Base-by-base conservation (phyloP, 164 flowering plant species). In the Protea cynaroides region DNA sequence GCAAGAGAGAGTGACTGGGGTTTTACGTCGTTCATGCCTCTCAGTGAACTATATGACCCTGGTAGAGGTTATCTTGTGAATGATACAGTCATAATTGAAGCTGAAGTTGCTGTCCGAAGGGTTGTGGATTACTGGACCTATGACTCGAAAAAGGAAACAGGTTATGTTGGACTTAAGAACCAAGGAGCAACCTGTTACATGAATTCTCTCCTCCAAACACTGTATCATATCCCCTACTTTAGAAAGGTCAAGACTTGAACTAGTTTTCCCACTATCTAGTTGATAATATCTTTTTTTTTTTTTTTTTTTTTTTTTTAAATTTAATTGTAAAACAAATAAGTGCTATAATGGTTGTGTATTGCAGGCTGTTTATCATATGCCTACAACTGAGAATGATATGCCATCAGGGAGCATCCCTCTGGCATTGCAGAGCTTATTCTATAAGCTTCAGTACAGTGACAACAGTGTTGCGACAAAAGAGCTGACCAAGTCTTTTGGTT, bases 1-100 rank as follows among this genome's bases (percentile, higher is more conserved):
- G 79, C 82, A 21, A 73, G 84, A 25, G 93, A 85, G 67, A 80
- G 88, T 78, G 89, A 87, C 73, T 89, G 89, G 93, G 92, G 96
- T 63, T 89, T 89, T 71, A 84, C 89, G 46, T 78, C 85, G 0
- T 89, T 89, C 69, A 87, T 89, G 89, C 86, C 90, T 69, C 88
- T 87, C 51, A 63, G 83, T 63, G 90, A 85, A 23, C 72, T 89
- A 1, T 80, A 85, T 77, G 96, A 87, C 61, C 85, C 84, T 46
- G 65, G 64, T 22, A 81, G 76, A 72, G 96, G 92, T 10, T 89
- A 72, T 72, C 81, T 89, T 70, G 82, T 87, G 61, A 79, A 84
- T 69, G 92, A 87, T 63, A 78, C 84, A 2, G 61, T 76, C 52
- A 57, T 87, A 49, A 62, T 89, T 64, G 89, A 82, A 70, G 93